Evolutionary conservation across 139 green algal genomes (phyloP).

Genomic region (Choricystis sp.): DNA sequence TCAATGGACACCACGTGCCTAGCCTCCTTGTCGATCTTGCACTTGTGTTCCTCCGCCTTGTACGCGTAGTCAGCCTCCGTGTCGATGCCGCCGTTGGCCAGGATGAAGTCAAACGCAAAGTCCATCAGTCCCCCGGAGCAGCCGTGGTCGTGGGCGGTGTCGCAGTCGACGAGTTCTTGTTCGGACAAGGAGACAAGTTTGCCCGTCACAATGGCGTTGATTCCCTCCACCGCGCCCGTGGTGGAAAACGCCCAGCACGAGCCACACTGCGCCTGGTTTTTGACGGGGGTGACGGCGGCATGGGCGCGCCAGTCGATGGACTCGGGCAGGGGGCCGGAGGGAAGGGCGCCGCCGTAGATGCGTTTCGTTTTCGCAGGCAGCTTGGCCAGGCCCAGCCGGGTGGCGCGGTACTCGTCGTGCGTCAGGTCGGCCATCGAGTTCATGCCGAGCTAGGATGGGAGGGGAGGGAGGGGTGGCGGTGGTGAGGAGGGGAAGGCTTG

Average conservation of each 20-base stretch:
- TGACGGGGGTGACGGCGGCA: conserved; percentile 70
- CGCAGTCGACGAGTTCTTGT: conserved; percentile 91
- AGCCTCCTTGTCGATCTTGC: conserved; percentile 32
- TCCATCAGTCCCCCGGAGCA: conserved; percentile 92
- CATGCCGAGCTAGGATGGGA: conserved; percentile 44
- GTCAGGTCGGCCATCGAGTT: conserved; percentile 73
- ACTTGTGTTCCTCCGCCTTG: conserved; percentile 22
- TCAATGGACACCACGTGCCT: conserved; percentile 69
- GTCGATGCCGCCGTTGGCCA: conserved; percentile 70
- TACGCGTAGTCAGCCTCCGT: conserved; percentile 60
- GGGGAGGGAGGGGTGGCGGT: neutral
- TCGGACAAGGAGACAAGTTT: conserved; percentile 71
- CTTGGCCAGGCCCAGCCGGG: conserved; percentile 39
- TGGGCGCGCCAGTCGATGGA: conserved; percentile 65
- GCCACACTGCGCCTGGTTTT: conserved; percentile 90
- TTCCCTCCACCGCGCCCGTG: conserved; percentile 79
- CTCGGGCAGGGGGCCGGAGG: no score
- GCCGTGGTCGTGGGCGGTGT: conserved; percentile 42
- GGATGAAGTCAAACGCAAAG: conserved; percentile 77
- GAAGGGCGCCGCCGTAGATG: conserved; percentile 22
- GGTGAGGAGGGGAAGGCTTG: neutral
- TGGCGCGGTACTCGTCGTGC: conserved; percentile 62
- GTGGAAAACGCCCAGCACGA: conserved; percentile 94
- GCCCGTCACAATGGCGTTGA: conserved; percentile 66
- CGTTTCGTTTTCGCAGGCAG: conserved; percentile 5